These are phyloP conservation scores for Trifolium dubium DNA, from an alignment of 306 rosid genomes.

Conservation along the genomic window DNA sequence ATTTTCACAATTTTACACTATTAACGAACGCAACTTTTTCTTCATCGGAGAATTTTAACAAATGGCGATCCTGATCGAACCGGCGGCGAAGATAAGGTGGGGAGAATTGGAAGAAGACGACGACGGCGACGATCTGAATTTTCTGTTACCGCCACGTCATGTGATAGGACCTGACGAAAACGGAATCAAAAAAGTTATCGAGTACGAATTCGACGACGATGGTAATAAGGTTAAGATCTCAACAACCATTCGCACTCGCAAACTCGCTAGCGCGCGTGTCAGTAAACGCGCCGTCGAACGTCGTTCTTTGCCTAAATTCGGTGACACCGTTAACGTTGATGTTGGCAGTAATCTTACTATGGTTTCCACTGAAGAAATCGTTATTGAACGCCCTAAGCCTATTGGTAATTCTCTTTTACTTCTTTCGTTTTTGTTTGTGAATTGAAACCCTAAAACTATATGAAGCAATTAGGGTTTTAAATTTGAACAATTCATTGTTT, in stretches of 20 bases:
- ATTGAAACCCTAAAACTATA: no score
- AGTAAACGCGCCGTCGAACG: slow-evolving; percentile 51
- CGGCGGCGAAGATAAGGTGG: slow-evolving; percentile 42
- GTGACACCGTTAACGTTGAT: slow-evolving; percentile 81
- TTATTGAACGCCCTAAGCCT: slow-evolving; percentile 87
- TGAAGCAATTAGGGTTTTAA: no score
- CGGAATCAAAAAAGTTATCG: slow-evolving; percentile 75
- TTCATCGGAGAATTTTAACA: background rate
- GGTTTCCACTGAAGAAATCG: slow-evolving; percentile 92
- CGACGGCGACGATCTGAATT: slow-evolving; percentile 81
- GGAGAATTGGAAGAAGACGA: slow-evolving; percentile 77
- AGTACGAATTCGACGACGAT: slow-evolving; percentile 79
- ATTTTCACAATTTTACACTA: no score
- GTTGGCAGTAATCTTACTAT: slow-evolving; percentile 85
- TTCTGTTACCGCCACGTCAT: slow-evolving; percentile 73
- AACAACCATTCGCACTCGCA: slow-evolving; percentile 69
- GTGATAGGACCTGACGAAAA: slow-evolving; percentile 82
- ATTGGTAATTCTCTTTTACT: slow-evolving; percentile 51
- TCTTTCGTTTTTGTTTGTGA: background rate
- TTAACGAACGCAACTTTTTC: no score
- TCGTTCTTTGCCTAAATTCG: slow-evolving; percentile 80
- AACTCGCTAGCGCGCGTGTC: slow-evolving; percentile 52
- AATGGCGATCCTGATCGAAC: slow-evolving; percentile 15
- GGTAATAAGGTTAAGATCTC: slow-evolving; percentile 79
- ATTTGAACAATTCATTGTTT: no score